Conservation (phyloP, 1,284 basidiomycete genomes). For the Ustilago sp. region DNA sequence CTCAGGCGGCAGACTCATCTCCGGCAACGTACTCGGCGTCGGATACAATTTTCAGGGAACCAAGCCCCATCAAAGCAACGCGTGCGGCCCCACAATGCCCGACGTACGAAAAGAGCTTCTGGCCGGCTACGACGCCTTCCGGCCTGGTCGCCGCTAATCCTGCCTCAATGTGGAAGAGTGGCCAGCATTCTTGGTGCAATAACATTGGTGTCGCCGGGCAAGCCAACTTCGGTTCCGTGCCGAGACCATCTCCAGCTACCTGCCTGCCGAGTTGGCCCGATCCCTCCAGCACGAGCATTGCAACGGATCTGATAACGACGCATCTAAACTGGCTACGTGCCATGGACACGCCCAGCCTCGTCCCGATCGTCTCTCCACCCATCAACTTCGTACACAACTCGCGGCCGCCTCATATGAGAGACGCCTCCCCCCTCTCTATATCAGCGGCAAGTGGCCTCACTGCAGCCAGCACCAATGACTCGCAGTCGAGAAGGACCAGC, state of each 20-base stretch:
- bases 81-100: background rate
- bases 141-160: background rate
- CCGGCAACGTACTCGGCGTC: background rate
- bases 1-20: background rate
- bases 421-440: background rate
- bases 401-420: background rate
- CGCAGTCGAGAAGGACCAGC: background rate
- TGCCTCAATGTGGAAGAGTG: background rate
- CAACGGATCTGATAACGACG: slow-evolving; percentile 15
- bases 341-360: background rate
- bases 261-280: background rate
- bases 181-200: background rate
- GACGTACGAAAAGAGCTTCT: background rate
- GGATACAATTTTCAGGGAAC: background rate
- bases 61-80: background rate
- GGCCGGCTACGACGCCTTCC: background rate
- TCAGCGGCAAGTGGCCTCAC: background rate
- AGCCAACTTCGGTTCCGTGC: background rate
- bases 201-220: background rate
- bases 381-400: background rate
- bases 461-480: background rate
- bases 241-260: background rate
- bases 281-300: background rate
- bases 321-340: slow-evolving; percentile 33
- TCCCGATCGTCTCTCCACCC: background rate